A percentile compares a stretch with the other conserved stretches of the same genome.
phyloP scores from a whole-genome alignment of 1,284 basidiomycete species.

The Moniliophthora roreri region DNA sequence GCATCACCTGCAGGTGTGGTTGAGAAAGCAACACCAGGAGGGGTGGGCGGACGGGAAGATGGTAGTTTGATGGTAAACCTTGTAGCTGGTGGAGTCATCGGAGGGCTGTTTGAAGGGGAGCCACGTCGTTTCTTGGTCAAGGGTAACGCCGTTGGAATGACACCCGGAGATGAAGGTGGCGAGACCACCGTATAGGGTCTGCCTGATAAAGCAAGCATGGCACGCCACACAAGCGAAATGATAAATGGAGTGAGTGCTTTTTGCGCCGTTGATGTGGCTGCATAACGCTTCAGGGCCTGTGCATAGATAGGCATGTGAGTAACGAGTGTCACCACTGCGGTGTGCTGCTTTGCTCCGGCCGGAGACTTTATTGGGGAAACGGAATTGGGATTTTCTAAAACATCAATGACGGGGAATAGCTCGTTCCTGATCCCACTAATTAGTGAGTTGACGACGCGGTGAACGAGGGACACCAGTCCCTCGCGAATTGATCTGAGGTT shows the following conservation, averaged over 20 bases:
- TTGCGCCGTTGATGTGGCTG: slow-evolving; percentile 51
- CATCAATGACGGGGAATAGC: slow-evolving; percentile 58
- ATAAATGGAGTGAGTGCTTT: slow-evolving; percentile 63
- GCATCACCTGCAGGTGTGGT: slow-evolving; percentile 56
- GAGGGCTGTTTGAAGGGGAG: slow-evolving; percentile 44
- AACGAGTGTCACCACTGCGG: slow-evolving; percentile 59
- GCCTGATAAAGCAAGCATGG: slow-evolving; percentile 66
- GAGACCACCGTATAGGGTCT: slow-evolving; percentile 43
- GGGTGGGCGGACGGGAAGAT: slow-evolving; percentile 66
- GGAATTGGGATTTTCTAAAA: slow-evolving; percentile 48
- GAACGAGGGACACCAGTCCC: slow-evolving; percentile 64
- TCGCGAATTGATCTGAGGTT: slow-evolving; percentile 65
- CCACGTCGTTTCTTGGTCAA: slow-evolving; percentile 42
- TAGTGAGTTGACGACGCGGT: slow-evolving; percentile 64
- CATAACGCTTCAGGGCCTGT: slow-evolving; percentile 57
- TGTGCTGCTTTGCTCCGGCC: slow-evolving; percentile 47
- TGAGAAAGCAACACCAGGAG: slow-evolving; percentile 39
- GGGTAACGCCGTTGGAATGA: slow-evolving; percentile 24
- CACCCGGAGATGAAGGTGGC: slow-evolving; percentile 43
- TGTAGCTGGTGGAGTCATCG: slow-evolving; percentile 55
- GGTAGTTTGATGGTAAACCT: slow-evolving; percentile 69
- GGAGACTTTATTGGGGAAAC: slow-evolving; percentile 32
- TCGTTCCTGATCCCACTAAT: slow-evolving; percentile 60
- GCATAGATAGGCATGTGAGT: slow-evolving; percentile 59
- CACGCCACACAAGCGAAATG: slow-evolving; percentile 72